phyloP scores from a whole-genome alignment of 2,329 filamentous ascomycete genomes.

The Ascochyta fabae region DNA sequence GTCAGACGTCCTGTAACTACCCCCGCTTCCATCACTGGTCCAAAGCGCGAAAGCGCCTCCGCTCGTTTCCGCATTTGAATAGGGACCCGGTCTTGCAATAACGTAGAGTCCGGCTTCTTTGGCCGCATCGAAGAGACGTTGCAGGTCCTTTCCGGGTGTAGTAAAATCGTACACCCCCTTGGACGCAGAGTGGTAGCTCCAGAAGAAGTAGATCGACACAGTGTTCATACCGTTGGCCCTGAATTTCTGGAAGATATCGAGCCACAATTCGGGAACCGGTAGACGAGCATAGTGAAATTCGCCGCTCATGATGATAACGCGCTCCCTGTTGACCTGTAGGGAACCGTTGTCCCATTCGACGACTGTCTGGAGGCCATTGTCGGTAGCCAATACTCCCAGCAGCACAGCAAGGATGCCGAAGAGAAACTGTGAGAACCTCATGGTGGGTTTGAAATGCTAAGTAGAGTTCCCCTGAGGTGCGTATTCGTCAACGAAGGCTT shows the following conservation, averaged over 20 bases:
- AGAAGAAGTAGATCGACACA: slow-evolving; percentile 59
- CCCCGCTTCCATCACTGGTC: slow-evolving; percentile 56
- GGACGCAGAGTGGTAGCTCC: slow-evolving; percentile 57
- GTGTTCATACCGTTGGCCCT: slow-evolving; percentile 62
- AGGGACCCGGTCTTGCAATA: slow-evolving; percentile 59
- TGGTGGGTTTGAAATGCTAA: neutral
- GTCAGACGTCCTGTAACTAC: slow-evolving; percentile 53
- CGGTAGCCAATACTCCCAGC: slow-evolving; percentile 25
- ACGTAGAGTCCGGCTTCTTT: slow-evolving; percentile 61
- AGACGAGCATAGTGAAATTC: slow-evolving; percentile 63
- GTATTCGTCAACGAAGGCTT: neutral
- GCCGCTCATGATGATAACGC: slow-evolving; percentile 57
- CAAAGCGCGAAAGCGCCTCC: slow-evolving; percentile 56
- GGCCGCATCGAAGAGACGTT: slow-evolving; percentile 58
- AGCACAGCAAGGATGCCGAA: slow-evolving; percentile 14
- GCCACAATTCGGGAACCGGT: slow-evolving; percentile 61
- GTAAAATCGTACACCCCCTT: slow-evolving; percentile 59
- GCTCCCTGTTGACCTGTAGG: slow-evolving; percentile 57
- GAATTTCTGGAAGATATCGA: slow-evolving; percentile 63
- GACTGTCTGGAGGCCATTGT: slow-evolving; percentile 40
- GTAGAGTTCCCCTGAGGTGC: neutral
- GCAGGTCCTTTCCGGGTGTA: slow-evolving; percentile 58
- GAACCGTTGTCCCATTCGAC: slow-evolving; percentile 63
- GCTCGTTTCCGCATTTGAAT: slow-evolving; percentile 60
- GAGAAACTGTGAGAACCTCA: slow-evolving; percentile 9